Percentiles rank a stretch among this genome's conserved stretches.
These are phyloP conservation scores for Massariosphaeria phaeospora DNA, from an alignment of 495 filamentous ascomycete species.

Conservation along the genomic window DNA sequence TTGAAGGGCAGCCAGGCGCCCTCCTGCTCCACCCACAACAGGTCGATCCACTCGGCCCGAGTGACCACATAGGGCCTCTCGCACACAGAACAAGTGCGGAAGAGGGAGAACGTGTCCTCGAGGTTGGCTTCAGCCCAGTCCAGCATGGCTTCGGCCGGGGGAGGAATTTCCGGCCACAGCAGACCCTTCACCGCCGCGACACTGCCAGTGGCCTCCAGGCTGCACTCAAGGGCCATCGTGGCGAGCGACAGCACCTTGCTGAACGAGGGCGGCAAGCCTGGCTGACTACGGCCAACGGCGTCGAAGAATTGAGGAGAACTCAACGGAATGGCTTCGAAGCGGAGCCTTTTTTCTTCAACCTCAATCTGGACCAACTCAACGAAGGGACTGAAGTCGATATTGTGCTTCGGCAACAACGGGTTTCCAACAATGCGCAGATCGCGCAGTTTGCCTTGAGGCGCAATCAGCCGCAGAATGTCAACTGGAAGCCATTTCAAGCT, in stretches of 20 bases:
- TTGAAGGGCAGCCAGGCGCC: neutral
- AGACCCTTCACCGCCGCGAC: neutral
- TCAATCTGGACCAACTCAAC: too few relatives aligned
- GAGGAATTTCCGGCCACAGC: neutral
- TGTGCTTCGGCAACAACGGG: neutral
- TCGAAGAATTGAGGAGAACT: neutral
- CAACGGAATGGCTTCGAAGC: too few relatives aligned
- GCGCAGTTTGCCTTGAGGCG: constrained; percentile 3
- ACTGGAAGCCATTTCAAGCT: constrained; percentile 6
- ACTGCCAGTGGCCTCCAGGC: neutral
- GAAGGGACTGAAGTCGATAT: neutral
- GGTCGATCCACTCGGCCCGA: constrained; percentile 2
- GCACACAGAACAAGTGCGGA: neutral
- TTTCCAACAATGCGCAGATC: neutral
- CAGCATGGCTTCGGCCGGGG: neutral
- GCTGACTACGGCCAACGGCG: neutral
- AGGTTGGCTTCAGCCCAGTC: neutral
- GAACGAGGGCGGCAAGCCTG: neutral
- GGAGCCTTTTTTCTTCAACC: too few relatives aligned
- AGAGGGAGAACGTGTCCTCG: neutral
- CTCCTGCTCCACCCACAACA: constrained; percentile 2
- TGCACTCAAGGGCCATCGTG: neutral
- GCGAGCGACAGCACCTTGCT: neutral
- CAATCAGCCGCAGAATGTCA: neutral
- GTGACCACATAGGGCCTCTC: neutral